These are phyloP conservation scores for Meredithiella fracta DNA, from an alignment of 2,329 filamentous ascomycete species.

Conservation along the genomic window DNA sequence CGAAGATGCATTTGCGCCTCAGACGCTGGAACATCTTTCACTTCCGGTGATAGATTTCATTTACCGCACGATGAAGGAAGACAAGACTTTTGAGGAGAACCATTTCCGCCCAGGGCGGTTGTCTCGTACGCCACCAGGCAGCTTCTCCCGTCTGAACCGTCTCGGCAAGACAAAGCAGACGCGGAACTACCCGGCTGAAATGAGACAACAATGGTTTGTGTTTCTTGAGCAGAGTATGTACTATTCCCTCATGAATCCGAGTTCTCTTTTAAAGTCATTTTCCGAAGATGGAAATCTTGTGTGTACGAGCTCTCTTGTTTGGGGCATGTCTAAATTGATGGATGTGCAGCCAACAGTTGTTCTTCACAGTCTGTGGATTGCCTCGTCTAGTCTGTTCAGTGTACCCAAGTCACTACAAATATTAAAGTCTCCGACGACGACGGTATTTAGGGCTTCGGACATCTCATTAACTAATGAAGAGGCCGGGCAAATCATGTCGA, in stretches of 20 bases:
- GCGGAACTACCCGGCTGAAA: slow-evolving; percentile 18
- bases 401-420: slow-evolving; percentile 31
- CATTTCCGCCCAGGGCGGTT: slow-evolving; percentile 16
- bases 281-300: slow-evolving; percentile 34
- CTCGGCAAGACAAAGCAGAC: slow-evolving; percentile 21
- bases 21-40: slow-evolving; percentile 38
- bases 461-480: slow-evolving; percentile 30
- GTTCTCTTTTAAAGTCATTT: slow-evolving; percentile 40
- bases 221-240: slow-evolving; percentile 51
- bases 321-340: slow-evolving; percentile 44
- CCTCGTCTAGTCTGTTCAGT: slow-evolving; percentile 40
- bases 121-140: slow-evolving; percentile 9
- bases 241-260: slow-evolving; percentile 42
- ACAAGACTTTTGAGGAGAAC: slow-evolving; percentile 32
- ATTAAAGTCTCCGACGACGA: slow-evolving; percentile 24
- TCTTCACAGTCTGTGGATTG: slow-evolving; percentile 48
- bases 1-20: slow-evolving; percentile 28
- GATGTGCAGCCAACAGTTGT: slow-evolving; percentile 40
- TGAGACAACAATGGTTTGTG: slow-evolving; percentile 36
- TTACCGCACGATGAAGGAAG: slow-evolving; percentile 42
- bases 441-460: slow-evolving; percentile 22
- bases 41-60: slow-evolving; percentile 42
- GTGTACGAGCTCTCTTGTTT: slow-evolving; percentile 47
- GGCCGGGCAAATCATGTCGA: slow-evolving; percentile 37
- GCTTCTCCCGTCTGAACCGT: slow-evolving; percentile 15